A percentile compares a stretch with the other conserved stretches of the same genome.
Conservation (phyloP, 2,329 filamentous ascomycete genomes). For the Fusarium duplospermum region DNA sequence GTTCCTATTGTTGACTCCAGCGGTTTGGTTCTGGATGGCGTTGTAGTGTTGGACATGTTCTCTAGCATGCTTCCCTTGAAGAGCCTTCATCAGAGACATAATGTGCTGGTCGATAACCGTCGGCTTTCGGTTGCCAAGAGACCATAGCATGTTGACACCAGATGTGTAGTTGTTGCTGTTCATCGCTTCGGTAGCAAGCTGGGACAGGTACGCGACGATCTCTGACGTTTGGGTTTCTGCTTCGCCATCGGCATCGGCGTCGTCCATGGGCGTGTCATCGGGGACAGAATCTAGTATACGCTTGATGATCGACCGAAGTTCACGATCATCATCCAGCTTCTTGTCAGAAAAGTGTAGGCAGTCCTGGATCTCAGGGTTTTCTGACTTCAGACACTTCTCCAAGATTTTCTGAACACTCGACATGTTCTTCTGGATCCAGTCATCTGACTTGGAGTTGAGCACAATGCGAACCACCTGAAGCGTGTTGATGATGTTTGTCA, state of each 20-base stretch:
- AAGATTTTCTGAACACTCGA: slow-evolving; percentile 85
- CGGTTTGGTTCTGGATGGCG: slow-evolving; percentile 64
- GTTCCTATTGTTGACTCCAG: slow-evolving; percentile 54
- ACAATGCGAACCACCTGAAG: slow-evolving; percentile 92
- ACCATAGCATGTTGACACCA: slow-evolving; percentile 94
- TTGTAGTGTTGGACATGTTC: slow-evolving; percentile 88
- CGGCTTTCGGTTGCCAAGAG: slow-evolving; percentile 84
- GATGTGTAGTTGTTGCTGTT: slow-evolving; percentile 84
- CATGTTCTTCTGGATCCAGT: slow-evolving; percentile 88
- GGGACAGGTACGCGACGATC: slow-evolving; percentile 85
- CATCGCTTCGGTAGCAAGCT: slow-evolving; percentile 88
- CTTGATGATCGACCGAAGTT: slow-evolving; percentile 80
- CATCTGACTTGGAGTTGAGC: slow-evolving; percentile 85
- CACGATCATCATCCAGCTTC: slow-evolving; percentile 74
- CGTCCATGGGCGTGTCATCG: slow-evolving; percentile 76
- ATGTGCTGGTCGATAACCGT: slow-evolving; percentile 93
- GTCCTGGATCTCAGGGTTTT: slow-evolving; percentile 93
- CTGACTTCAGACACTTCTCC: slow-evolving; percentile 88
- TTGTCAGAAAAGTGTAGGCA: slow-evolving; percentile 83
- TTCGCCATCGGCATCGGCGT: slow-evolving; percentile 86
- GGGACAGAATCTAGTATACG: slow-evolving; percentile 91
- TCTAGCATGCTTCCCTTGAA: slow-evolving; percentile 90
- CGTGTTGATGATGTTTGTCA: slow-evolving; percentile 91
- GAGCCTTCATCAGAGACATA: slow-evolving; percentile 86
- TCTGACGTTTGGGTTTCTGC: slow-evolving; percentile 85